These are phyloP conservation scores for Termitomyces sp. DNA, from an alignment of 768 basidiomycete species.

Conservation along the genomic window DNA sequence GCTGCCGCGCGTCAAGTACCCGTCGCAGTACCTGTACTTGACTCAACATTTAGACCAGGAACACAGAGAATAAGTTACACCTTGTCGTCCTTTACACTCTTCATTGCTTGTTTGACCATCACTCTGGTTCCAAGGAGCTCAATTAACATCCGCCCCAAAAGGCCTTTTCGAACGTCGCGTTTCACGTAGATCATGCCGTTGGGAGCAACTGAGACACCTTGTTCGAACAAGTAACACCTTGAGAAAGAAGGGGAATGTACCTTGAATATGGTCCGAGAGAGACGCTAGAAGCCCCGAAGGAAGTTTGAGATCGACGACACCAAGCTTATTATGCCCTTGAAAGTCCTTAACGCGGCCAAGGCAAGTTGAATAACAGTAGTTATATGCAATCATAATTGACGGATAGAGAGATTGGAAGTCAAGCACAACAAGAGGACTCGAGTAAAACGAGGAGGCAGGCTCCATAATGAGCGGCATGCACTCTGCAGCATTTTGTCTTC, in stretches of 20 bases:
- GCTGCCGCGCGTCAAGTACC: constrained; percentile 86
- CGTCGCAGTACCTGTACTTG: constrained; percentile 56
- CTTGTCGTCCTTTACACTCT: constrained; percentile 68
- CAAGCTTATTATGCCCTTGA: constrained; percentile 84
- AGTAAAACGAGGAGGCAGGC: constrained; percentile 89
- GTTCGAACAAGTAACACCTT: background rate
- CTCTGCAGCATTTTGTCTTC: constrained; percentile 93
- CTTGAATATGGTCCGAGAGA: constrained; percentile 71
- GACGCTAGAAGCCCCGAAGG: constrained; percentile 63
- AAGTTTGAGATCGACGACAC: constrained; percentile 68
- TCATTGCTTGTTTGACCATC: constrained; percentile 99
- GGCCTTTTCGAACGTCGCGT: constrained; percentile 72
- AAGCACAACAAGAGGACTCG: constrained; percentile 85
- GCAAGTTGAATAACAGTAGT: constrained; percentile 96
- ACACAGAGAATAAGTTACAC: constrained; percentile 27
- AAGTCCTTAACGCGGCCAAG: constrained; percentile 86
- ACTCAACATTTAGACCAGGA: background rate
- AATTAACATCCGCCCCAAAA: constrained; percentile 85
- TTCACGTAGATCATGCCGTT: constrained; percentile 97
- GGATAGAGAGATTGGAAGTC: constrained; percentile 98
- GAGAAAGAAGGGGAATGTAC: constrained; percentile 32
- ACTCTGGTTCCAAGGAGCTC: constrained; percentile 93
- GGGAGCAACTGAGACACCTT: constrained; percentile 64
- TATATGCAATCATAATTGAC: constrained; percentile 98
- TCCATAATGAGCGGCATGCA: constrained; percentile 96